phyloP scores from a whole-genome alignment of 148 eudicot genomes.

The Simmondsia chinensis region DNA sequence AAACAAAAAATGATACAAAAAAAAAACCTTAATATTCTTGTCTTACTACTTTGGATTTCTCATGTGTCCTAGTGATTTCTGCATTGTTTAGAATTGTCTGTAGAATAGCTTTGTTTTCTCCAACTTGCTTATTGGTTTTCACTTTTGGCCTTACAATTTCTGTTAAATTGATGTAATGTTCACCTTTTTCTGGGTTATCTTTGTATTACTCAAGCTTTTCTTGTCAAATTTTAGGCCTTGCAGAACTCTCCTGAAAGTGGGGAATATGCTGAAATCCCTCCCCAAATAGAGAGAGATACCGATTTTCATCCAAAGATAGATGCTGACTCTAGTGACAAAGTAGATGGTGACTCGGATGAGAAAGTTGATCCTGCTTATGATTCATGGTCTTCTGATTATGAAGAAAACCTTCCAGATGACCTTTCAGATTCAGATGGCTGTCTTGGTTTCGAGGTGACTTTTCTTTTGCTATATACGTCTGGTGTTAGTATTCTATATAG shows the following conservation, averaged over 20 bases:
- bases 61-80: no score
- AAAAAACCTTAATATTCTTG: no score
- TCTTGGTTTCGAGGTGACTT: constrained; percentile 41
- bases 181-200: no score
- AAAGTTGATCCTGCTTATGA: constrained; percentile 30
- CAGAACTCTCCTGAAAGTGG: constrained; percentile 39
- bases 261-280: constrained; percentile 22
- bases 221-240: constrained; percentile 30
- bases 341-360: constrained; percentile 28
- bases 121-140: no score
- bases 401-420: constrained; percentile 36
- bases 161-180: no score
- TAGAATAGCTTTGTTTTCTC: no score
- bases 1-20: no score
- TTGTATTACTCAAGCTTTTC: neutral
- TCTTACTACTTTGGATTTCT: no score
- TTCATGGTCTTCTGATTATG: constrained; percentile 53
- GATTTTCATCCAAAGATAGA: constrained; percentile 20
- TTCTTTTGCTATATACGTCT: neutral
- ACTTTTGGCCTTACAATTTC: neutral
- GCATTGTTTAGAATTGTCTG: no score
- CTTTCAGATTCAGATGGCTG: constrained; percentile 46
- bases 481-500: neutral
- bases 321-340: constrained; percentile 18
- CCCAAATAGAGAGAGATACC: constrained; percentile 15